Conservation (phyloP, 163 green algal genomes). For the Volvox carteri region DNA sequence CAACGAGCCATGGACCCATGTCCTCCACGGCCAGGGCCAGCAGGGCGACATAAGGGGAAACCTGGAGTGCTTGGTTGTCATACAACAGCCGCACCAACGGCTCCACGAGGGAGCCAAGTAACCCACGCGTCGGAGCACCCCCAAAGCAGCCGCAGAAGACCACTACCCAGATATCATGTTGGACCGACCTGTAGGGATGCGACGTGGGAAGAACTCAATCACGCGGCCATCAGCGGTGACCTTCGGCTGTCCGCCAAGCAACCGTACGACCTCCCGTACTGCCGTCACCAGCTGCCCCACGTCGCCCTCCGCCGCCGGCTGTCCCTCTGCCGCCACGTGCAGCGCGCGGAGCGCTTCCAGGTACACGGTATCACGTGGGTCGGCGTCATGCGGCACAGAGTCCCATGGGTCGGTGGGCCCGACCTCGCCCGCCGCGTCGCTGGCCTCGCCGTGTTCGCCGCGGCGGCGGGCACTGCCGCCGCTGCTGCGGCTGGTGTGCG, state of each 20-base stretch:
- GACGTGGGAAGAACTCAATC: conserved; percentile 49
- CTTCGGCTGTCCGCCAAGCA: conserved; percentile 40
- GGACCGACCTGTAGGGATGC: conserved; percentile 35
- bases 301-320: background rate
- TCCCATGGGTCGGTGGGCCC: conserved; percentile 7
- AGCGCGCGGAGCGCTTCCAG: conserved; percentile 49
- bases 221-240: conserved; percentile 2
- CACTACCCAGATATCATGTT: too few species aligned
- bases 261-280: conserved; percentile 24
- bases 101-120: too few species aligned
- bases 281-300: background rate
- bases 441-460: background rate
- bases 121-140: too few species aligned
- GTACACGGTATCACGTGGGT: conserved; percentile 45
- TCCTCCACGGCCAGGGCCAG: too few species aligned
- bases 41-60: too few species aligned
- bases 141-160: too few species aligned
- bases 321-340: conserved; percentile 37
- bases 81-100: too few species aligned
- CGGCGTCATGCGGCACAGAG: conserved; percentile 5
- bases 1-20: too few species aligned
- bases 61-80: too few species aligned
- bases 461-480: background rate
- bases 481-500: background rate
- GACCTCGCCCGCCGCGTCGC: background rate